These are phyloP conservation scores for Blastomyces silverae DNA, from an alignment of 2,329 filamentous ascomycete species.

Conservation along the genomic window DNA sequence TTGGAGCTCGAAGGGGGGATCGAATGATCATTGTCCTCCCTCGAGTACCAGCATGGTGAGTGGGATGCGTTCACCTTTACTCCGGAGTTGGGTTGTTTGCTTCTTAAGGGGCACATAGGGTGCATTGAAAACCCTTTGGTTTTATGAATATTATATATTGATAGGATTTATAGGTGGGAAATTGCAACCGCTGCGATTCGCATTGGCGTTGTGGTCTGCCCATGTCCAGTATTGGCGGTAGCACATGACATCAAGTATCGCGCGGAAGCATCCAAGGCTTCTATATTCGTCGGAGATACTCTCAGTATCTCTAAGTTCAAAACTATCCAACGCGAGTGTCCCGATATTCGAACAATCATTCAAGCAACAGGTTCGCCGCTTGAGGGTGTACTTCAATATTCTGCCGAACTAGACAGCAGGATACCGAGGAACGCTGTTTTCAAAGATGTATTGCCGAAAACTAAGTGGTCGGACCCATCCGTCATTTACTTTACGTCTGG, in stretches of 20 bases:
- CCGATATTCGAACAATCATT: constrained; percentile 31
- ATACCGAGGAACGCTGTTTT: constrained; percentile 25
- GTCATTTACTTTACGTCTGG: constrained; percentile 38
- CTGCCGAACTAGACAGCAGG: constrained; percentile 23
- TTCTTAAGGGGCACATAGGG: not conserved
- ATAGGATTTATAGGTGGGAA: constrained; percentile 32
- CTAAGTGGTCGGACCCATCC: constrained; percentile 29
- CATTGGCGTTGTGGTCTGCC: constrained; percentile 35
- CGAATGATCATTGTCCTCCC: constrained; percentile 35
- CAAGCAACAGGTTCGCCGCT: constrained; percentile 26
- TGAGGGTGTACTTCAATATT: constrained; percentile 27
- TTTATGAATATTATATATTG: not conserved
- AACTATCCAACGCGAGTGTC: constrained; percentile 28
- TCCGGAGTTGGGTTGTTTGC: constrained; percentile 5
- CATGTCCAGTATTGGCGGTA: constrained; percentile 35
- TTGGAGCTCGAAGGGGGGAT: constrained; percentile 32
- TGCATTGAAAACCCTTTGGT: not conserved
- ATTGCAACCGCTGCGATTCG: constrained; percentile 35
- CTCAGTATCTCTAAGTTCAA: constrained; percentile 33
- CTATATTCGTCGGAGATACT: constrained; percentile 36
- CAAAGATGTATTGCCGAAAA: constrained; percentile 20
- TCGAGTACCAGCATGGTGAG: constrained; percentile 32
- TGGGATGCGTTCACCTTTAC: not conserved
- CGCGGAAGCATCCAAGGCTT: constrained; percentile 30
- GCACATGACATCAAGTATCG: constrained; percentile 39